A percentile compares a stretch with the other conserved stretches of the same genome.
phyloP scores from a whole-genome alignment of 1,284 basidiomycete species.

The Trametes pubescens region DNA sequence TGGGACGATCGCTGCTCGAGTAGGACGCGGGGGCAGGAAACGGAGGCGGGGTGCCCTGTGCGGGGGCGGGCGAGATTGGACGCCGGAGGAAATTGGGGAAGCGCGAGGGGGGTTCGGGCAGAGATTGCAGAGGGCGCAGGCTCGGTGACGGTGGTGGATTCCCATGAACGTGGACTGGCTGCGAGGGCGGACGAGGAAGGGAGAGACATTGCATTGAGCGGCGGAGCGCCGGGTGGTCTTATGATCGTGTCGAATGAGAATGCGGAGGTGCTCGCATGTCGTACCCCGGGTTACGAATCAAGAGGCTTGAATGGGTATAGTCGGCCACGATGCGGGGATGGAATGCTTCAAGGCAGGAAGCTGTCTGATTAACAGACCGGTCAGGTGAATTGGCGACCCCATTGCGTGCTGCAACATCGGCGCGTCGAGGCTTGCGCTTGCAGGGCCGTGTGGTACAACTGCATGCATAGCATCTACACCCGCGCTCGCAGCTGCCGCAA shows the following conservation, averaged over 20 bases:
- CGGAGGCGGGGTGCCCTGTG: slow-evolving; percentile 21
- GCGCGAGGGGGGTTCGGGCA: neutral
- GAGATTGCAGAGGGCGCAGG: slow-evolving; percentile 2
- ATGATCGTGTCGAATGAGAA: slow-evolving; percentile 33
- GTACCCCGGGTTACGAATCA: slow-evolving; percentile 20
- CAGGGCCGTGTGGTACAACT: slow-evolving; percentile 8
- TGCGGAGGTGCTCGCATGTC: slow-evolving; percentile 23
- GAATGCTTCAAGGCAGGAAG: slow-evolving; percentile 21
- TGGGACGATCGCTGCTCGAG: slow-evolving; percentile 25
- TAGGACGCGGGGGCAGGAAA: neutral
- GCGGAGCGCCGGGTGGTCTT: slow-evolving; percentile 39
- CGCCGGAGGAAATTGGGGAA: slow-evolving; percentile 11
- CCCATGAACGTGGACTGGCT: slow-evolving; percentile 37
- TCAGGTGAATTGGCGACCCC: slow-evolving; percentile 35
- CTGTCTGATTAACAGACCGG: slow-evolving; percentile 28
- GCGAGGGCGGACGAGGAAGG: slow-evolving; percentile 20
- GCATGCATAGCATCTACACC: slow-evolving; percentile 8
- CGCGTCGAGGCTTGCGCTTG: slow-evolving; percentile 18
- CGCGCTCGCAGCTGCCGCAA: slow-evolving; percentile 12
- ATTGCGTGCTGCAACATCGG: slow-evolving; percentile 11
- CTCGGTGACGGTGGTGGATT: slow-evolving; percentile 18
- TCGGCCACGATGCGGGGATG: slow-evolving; percentile 32
- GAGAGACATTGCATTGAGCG: slow-evolving; percentile 25
- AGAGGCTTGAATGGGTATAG: slow-evolving; percentile 30
- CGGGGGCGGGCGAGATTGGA: slow-evolving; percentile 13